Percentiles rank a stretch among this genome's conserved stretches.
Conservation (phyloP, 768 basidiomycete genomes). For the Lentinula edodes region DNA sequence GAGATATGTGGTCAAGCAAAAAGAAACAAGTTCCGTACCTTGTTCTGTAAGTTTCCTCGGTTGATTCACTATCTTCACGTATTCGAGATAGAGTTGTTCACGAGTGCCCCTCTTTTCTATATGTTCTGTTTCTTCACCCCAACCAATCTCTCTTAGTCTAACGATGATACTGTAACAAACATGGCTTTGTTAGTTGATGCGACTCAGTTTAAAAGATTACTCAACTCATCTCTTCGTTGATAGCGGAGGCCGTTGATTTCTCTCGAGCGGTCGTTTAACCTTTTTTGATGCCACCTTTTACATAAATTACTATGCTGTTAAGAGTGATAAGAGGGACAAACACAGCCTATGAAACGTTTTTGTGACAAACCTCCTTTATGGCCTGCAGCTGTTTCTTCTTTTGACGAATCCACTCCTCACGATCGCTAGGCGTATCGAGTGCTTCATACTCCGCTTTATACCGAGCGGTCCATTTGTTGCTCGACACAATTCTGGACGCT, state of each 20-base stretch:
- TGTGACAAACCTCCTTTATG: not conserved
- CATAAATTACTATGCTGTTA: not conserved
- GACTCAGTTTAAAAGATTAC: not conserved
- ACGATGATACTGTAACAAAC: not conserved
- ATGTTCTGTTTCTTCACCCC: not conserved
- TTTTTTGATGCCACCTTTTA: not conserved
- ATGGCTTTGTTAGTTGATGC: not conserved
- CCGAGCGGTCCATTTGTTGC: not conserved
- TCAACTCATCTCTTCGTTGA: not conserved
- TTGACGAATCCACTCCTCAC: not conserved
- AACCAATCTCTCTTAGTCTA: not conserved
- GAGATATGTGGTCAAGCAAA: too few relatives aligned
- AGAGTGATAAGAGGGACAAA: not conserved
- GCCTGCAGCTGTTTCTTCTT: not conserved
- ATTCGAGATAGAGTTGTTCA: not conserved
- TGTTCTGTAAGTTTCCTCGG: not conserved
- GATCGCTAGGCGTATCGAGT: not conserved
- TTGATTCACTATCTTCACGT: not conserved
- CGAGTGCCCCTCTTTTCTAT: not conserved
- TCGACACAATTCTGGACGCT: not conserved
- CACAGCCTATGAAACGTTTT: too few relatives aligned
- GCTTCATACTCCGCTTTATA: not conserved
- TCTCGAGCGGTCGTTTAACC: not conserved
- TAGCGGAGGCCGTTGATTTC: not conserved
- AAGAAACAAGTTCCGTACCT: not conserved